Evolutionary conservation across 1,284 basidiomycete species (phyloP), one percentile per base, ranked within the genome.

Genomic region (Boletus sp.): DNA sequence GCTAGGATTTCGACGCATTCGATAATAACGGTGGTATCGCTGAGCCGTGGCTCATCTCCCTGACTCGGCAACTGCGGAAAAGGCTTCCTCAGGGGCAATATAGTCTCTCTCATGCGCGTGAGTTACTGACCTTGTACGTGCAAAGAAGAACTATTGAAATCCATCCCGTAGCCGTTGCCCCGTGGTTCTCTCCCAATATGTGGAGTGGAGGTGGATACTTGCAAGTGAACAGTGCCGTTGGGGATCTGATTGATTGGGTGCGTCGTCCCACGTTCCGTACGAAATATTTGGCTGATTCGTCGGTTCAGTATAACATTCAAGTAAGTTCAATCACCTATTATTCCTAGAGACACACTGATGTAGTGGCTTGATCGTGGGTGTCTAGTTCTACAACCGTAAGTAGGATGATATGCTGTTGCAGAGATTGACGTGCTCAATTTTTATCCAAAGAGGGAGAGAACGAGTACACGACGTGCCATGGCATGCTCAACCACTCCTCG

Each of bases 381-480:
- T 20, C 2, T 12, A 46, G 45, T 46, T 41, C 32, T 46, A 46
- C 17, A 46, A 46, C 13, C 45, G 45, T 46, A 17, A 27, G 45
- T 46, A 5, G 1, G 6, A 20, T 17, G 13, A 6, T 29, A 13
- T 14, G 7, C 13, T 32, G 16, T 13, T 17, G 10, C 13, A 16
- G 7, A 6, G 16, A 25, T 20, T 9, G 22, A 19, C 2, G 5
- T 9, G 8, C n/a, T 33, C 37, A 39, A n/a, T 9, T 14, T 29
- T 22, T 19, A 3, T 23, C 27, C 5, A 8, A 12, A 46, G 46
- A 47, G 46, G 46, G 40, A 20, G 16, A 27, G 22, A 25, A 10
- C 8, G 46, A 43, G 16, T 48, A 44, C 13, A 43, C 40, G 2
- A 23, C 26, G 1, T 47, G 39, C n/a, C 4, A 16, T 10, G 33